Evolutionary conservation across 2,329 filamentous ascomycete species (phyloP).

Genomic region (Simplicillium sp.): DNA sequence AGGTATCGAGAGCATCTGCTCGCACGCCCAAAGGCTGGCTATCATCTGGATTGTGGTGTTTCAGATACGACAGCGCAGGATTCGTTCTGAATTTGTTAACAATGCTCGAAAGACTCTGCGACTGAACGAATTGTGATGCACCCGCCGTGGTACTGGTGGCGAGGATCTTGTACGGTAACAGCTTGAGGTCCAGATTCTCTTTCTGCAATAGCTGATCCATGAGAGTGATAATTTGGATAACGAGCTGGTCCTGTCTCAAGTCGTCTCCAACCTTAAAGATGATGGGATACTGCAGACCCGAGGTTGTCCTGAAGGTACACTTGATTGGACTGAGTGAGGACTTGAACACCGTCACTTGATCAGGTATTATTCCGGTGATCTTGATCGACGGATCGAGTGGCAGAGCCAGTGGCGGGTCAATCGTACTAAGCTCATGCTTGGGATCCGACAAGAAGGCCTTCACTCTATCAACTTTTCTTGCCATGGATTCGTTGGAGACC

Average conservation of each 20-base stretch:
- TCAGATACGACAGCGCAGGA: constrained; percentile 72
- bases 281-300: constrained; percentile 73
- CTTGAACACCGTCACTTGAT: constrained; percentile 89
- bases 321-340: constrained; percentile 88
- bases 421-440: constrained; percentile 75
- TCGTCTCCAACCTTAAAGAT: constrained; percentile 98
- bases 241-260: constrained; percentile 89
- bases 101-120: constrained; percentile 73
- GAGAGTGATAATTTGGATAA: constrained; percentile 92
- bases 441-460: constrained; percentile 80
- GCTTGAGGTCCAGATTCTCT: constrained; percentile 89
- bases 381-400: constrained; percentile 79
- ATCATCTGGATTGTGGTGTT: constrained; percentile 81
- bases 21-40: constrained; percentile 74
- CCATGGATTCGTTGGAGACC: constrained; percentile 65
- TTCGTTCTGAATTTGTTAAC: constrained; percentile 70
- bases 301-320: constrained; percentile 76
- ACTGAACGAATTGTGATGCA: constrained; percentile 88
- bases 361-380: constrained; percentile 70
- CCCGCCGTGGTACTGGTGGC: constrained; percentile 85
- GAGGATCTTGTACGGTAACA: constrained; percentile 92
- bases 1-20: constrained; percentile 89
- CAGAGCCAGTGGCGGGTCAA: constrained; percentile 79
- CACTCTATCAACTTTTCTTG: constrained; percentile 72
- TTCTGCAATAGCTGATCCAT: constrained; percentile 96